These are phyloP conservation scores for Yarrowia sp. DNA, from an alignment of 805 yeast species.

Conservation along the genomic window DNA sequence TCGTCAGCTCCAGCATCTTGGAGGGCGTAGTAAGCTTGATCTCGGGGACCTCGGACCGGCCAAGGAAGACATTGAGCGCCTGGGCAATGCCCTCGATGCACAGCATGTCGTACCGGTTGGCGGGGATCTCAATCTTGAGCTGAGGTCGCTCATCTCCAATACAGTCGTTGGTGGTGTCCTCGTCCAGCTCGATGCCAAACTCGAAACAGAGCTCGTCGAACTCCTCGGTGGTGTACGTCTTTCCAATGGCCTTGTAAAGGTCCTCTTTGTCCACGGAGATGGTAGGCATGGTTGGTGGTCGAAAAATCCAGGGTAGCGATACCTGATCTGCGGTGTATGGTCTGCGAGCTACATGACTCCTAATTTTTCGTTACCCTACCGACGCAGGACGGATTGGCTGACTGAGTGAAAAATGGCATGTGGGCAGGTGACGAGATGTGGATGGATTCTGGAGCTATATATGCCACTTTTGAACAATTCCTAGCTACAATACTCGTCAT, in stretches of 20 bases:
- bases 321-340: not conserved
- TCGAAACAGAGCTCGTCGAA: slow-evolving; percentile 97
- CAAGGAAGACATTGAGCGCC: slow-evolving; percentile 87
- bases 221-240: slow-evolving; percentile 67
- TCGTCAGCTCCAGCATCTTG: slow-evolving; percentile 63
- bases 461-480: no score
- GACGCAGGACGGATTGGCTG: no score
- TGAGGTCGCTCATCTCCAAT: slow-evolving; percentile 98
- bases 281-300: slow-evolving; percentile 73
- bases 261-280: slow-evolving; percentile 93
- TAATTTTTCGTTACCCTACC: slow-evolving; percentile 26
- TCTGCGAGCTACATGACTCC: slow-evolving; percentile 1
- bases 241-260: slow-evolving; percentile 74
- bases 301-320: not conserved
- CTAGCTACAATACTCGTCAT: no score
- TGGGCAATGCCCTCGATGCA: slow-evolving; percentile 98
- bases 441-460: no score
- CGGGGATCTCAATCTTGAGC: slow-evolving; percentile 93
- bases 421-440: no score
- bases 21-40: slow-evolving; percentile 61
- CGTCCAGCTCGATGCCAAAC: slow-evolving; percentile 96
- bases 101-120: slow-evolving; percentile 95
- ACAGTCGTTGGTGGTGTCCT: slow-evolving; percentile 80
- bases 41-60: slow-evolving; percentile 60
- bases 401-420: no score